Evolutionary conservation across 345 rosid species (phyloP).

Genomic region (Lepidium aucheri): DNA sequence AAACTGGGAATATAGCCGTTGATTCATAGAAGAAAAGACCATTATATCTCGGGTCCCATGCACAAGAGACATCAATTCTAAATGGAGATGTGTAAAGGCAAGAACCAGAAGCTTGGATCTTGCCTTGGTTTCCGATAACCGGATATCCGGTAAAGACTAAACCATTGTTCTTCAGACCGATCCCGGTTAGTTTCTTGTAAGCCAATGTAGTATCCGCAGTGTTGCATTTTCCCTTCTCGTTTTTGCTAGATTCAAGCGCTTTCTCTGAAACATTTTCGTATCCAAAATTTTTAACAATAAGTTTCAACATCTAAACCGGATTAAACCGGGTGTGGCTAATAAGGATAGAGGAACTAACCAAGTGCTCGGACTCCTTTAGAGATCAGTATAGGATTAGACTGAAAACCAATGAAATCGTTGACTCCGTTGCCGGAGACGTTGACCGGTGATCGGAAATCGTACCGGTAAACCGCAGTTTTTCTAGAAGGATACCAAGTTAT

Average conservation of each 20-base stretch:
- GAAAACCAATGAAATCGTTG: constrained; percentile 71
- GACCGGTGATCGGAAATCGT: constrained; percentile 52
- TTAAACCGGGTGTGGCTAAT: background rate
- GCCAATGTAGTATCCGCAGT: constrained; percentile 46
- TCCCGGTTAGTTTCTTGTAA: constrained; percentile 50
- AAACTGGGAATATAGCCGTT: constrained; percentile 52
- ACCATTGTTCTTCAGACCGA: constrained; percentile 65
- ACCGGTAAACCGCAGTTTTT: constrained; percentile 61
- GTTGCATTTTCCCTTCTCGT: constrained; percentile 47
- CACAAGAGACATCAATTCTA: constrained; percentile 39
- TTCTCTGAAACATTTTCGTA: constrained; percentile 43
- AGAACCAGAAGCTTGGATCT: constrained; percentile 75
- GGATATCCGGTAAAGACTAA: constrained; percentile 70
- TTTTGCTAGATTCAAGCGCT: constrained; percentile 38
- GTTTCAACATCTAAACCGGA: background rate
- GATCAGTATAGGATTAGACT: constrained; percentile 46
- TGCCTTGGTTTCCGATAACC: constrained; percentile 72
- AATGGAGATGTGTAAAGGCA: constrained; percentile 54
- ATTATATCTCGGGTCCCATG: constrained; percentile 74
- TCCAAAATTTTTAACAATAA: background rate
- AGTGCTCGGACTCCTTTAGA: constrained; percentile 47
- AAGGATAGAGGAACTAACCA: constrained; percentile 33
- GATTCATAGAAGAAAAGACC: constrained; percentile 78
- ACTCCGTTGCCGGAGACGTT: constrained; percentile 48
- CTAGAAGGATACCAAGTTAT: constrained; percentile 85